Conservation (phyloP, 2,329 filamentous ascomycete species). For the Ascocoryne sarcoides region DNA sequence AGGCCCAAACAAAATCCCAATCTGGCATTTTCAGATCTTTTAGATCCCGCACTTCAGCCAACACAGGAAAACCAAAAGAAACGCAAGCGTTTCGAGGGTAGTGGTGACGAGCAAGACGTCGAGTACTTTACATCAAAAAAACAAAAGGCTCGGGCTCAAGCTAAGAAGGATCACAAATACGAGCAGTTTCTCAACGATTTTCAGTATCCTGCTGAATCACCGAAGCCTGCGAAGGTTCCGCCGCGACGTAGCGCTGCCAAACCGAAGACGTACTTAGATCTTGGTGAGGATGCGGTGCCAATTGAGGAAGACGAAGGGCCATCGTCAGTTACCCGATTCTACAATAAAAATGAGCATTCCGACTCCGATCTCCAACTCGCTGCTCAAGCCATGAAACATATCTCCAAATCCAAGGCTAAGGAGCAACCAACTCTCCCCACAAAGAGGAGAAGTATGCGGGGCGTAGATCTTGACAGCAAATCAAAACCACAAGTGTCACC, state of each 20-base stretch:
- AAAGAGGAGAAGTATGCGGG: slow-evolving; percentile 12
- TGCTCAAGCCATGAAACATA: slow-evolving; percentile 15
- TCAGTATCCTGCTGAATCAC: background rate
- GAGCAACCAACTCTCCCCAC: slow-evolving; percentile 3
- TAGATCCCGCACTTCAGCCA: slow-evolving; percentile 11
- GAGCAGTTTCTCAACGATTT: slow-evolving; percentile 1
- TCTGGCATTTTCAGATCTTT: slow-evolving; percentile 19
- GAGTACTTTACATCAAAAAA: slow-evolving; percentile 23
- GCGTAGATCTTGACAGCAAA: slow-evolving; percentile 3
- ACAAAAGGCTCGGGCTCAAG: slow-evolving; percentile 13
- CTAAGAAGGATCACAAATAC: slow-evolving; percentile 8
- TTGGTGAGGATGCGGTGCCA: slow-evolving; percentile 20
- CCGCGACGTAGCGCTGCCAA: slow-evolving; percentile 16
- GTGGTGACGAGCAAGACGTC: slow-evolving; percentile 17
- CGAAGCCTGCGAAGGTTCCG: slow-evolving; percentile 12
- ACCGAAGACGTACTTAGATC: slow-evolving; percentile 18
- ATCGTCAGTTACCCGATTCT: slow-evolving; percentile 4
- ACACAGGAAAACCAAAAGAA: slow-evolving; percentile 15
- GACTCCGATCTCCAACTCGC: slow-evolving; percentile 16
- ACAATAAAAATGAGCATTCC: slow-evolving; percentile 3
- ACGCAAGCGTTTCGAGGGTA: slow-evolving; percentile 13
- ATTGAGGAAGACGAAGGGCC: slow-evolving; percentile 18
- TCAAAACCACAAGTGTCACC: slow-evolving; percentile 3
- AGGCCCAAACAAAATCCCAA: slow-evolving; percentile 11
- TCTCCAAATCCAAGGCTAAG: slow-evolving; percentile 10